Evolutionary conservation across 345 rosid species (phyloP).

Genomic region (Theobroma cacao): DNA sequence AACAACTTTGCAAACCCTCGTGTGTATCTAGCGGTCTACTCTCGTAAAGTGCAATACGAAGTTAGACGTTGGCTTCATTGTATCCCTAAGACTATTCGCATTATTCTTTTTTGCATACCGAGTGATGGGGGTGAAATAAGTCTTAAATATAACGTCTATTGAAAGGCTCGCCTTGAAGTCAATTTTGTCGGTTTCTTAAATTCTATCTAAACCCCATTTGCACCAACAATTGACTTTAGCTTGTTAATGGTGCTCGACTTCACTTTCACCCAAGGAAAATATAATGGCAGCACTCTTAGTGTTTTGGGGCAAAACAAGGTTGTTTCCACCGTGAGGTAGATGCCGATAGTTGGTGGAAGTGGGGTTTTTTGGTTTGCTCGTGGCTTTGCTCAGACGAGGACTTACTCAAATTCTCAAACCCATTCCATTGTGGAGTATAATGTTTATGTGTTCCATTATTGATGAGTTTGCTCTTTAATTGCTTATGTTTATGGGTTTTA

Average conservation of each 20-base stretch:
- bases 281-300: not conserved
- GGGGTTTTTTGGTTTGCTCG: conserved; percentile 35
- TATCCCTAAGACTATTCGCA: no score
- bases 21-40: no score
- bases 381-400: conserved; percentile 24
- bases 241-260: conserved; percentile 9
- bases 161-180: no score
- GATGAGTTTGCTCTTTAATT: not conserved
- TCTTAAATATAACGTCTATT: no score
- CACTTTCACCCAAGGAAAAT: not conserved
- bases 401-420: not conserved
- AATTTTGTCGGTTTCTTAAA: no score
- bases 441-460: conserved; percentile 8
- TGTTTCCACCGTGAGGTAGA: conserved; percentile 22
- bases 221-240: not conserved
- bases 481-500: not conserved
- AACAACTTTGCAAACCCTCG: no score
- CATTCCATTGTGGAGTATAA: conserved; percentile 32
- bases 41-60: no score
- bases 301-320: not conserved
- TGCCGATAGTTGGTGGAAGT: conserved; percentile 40
- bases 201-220: no score
- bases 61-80: no score
- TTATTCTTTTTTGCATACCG: no score
- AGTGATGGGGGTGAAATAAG: no score